Evolutionary conservation across 768 basidiomycete genomes (phyloP).

Genomic region (Suillus discolor): DNA sequence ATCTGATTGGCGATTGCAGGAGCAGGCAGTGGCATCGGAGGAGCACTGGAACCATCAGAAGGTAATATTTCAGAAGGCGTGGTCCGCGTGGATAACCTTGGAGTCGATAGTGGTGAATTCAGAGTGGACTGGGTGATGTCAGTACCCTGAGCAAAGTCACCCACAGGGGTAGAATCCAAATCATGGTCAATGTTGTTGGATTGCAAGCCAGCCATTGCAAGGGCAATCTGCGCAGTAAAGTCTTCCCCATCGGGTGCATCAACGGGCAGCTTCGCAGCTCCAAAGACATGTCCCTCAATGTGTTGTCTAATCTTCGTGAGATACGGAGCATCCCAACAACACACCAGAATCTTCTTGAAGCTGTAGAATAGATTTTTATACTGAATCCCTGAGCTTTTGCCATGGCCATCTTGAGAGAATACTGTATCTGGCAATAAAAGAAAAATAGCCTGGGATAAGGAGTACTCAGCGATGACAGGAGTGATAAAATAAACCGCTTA

Average conservation of each 20-base stretch:
- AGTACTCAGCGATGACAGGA: too few species aligned
- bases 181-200: too few species aligned
- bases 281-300: conserved; percentile 1
- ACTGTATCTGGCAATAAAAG: conserved; percentile 1
- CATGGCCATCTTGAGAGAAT: conserved; percentile 1
- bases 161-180: too few species aligned
- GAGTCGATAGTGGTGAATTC: too few species aligned
- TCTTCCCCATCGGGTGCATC: background rate
- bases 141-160: too few species aligned
- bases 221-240: background rate
- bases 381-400: background rate
- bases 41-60: too few species aligned
- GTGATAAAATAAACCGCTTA: background rate
- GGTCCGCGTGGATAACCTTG: too few species aligned
- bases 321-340: background rate
- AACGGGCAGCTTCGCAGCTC: background rate
- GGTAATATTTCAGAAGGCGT: too few species aligned
- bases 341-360: background rate
- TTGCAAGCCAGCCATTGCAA: conserved; percentile 6
- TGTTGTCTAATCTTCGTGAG: background rate
- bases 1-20: too few species aligned
- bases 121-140: too few species aligned
- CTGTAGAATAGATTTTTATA: background rate
- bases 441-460: conserved; percentile 1
- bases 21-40: too few species aligned